Percentiles rank a stretch among this genome's conserved stretches.
phyloP scores from a whole-genome alignment of 495 filamentous ascomycete species.

The Podospora pseudopauciseta region DNA sequence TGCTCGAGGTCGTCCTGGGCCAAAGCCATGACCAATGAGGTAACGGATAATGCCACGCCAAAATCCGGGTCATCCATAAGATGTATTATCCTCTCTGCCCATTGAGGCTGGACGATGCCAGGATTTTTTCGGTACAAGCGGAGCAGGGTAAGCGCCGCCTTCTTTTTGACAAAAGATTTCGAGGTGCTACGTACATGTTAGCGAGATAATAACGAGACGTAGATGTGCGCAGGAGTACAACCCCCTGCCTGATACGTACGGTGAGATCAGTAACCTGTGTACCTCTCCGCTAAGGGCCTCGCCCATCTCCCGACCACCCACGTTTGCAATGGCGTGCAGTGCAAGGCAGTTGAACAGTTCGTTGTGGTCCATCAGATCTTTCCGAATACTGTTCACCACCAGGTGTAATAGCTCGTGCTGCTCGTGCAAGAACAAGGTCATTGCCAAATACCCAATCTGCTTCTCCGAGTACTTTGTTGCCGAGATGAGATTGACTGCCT shows the following conservation, averaged over 20 bases:
- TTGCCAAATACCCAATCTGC: conserved; percentile 97
- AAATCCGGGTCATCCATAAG: conserved; percentile 97
- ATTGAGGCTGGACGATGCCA: conserved; percentile 89
- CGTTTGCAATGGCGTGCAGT: conserved; percentile 98
- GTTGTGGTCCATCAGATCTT: conserved; percentile 90
- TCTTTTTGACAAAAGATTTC: conserved; percentile 98
- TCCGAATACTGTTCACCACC: conserved; percentile 97
- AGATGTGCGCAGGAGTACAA: neutral
- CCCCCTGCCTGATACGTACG: conserved; percentile 54
- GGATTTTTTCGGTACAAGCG: conserved; percentile 93
- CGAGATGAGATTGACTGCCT: conserved; percentile 96
- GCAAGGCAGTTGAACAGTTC: conserved; percentile 97
- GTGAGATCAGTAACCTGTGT: conserved; percentile 90
- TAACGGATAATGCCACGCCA: conserved; percentile 92
- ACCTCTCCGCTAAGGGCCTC: conserved; percentile 92
- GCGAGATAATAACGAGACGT: neutral
- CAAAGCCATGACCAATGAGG: conserved; percentile 92
- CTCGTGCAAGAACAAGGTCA: conserved; percentile 96
- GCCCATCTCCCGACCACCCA: conserved; percentile 94
- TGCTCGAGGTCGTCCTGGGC: conserved; percentile 90
- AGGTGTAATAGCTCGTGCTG: conserved; percentile 93
- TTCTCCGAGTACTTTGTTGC: conserved; percentile 98
- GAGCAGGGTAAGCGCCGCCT: conserved; percentile 93
- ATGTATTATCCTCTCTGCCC: conserved; percentile 95
- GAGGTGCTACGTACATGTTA: conserved; percentile 62